These are phyloP conservation scores for Kwoniella pini DNA, from an alignment of 768 basidiomycete species.

Conservation along the genomic window DNA sequence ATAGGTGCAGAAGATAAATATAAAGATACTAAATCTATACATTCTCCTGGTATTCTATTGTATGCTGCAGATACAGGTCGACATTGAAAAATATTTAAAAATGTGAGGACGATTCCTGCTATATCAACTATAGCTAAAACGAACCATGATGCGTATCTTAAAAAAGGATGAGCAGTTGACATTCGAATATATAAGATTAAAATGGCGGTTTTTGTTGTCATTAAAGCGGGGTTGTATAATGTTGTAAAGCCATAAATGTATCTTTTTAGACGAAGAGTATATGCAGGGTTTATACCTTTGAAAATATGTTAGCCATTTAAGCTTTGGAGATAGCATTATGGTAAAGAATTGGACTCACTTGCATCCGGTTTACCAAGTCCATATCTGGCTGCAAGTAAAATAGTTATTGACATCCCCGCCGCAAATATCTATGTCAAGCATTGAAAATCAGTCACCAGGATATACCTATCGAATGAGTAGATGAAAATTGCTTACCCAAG, in stretches of 20 bases:
- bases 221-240: conserved; percentile 49
- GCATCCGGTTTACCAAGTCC: conserved; percentile 40
- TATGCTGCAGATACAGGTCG: conserved; percentile 39
- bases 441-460: neutral
- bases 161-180: conserved; percentile 39
- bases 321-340: too few species aligned
- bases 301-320: conserved; percentile 1
- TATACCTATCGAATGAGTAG: neutral
- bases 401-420: conserved; percentile 24
- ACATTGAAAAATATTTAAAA: conserved; percentile 50
- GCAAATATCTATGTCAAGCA: conserved; percentile 23
- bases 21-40: conserved; percentile 44
- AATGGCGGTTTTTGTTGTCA: conserved; percentile 46
- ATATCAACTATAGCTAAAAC: conserved; percentile 29
- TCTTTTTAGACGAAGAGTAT: conserved; percentile 11
- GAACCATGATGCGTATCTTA: conserved; percentile 39
- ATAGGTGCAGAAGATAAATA: conserved; percentile 50
- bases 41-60: conserved; percentile 14
- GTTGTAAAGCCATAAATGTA: conserved; percentile 46
- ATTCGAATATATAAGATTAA: conserved; percentile 46
- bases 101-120: conserved; percentile 47
- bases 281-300: conserved; percentile 18
- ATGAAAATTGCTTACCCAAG: conserved; percentile 38
- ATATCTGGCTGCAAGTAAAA: conserved; percentile 31
- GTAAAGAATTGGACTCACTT: too few species aligned